Evolutionary conservation across 371 early-diverging fungal genomes (phyloP).

Genomic region (Circinella umbellata): DNA sequence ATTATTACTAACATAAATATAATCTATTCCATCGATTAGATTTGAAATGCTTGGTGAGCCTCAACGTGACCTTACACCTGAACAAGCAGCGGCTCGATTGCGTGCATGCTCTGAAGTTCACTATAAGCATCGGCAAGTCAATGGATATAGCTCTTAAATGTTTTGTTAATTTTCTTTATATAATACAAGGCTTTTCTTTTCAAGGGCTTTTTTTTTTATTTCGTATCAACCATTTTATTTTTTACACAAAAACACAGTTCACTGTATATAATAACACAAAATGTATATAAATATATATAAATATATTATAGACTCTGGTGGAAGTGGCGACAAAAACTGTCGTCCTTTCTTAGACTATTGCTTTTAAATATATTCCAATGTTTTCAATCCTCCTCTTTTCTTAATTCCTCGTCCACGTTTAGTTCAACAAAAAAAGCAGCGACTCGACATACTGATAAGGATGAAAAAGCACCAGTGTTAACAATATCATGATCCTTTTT

Average conservation of each 20-base stretch:
- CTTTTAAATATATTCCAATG: slow-evolving; percentile 5
- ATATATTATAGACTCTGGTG: slow-evolving; percentile 12
- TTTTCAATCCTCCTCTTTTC: neutral
- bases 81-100: slow-evolving; percentile 80
- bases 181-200: too few relatives aligned
- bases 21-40: slow-evolving; percentile 30
- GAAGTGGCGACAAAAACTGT: slow-evolving; percentile 13
- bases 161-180: too few relatives aligned
- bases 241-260: neutral
- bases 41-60: slow-evolving; percentile 94
- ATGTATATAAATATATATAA: neutral
- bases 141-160: slow-evolving; percentile 8
- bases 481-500: too few relatives aligned
- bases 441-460: too few relatives aligned
- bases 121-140: slow-evolving; percentile 53
- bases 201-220: too few relatives aligned
- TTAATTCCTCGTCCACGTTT: neutral
- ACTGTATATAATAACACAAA: slow-evolving; percentile 6
- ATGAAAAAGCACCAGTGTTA: too few relatives aligned
- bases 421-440: too few relatives aligned
- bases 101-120: slow-evolving; percentile 64
- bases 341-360: slow-evolving; percentile 12
- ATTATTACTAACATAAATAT: neutral
- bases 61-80: slow-evolving; percentile 95
- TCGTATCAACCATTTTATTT: too few relatives aligned